A percentile compares a stretch with the other conserved stretches of the same genome.
Evolutionary conservation across 768 basidiomycete species (phyloP).

Genomic region (Suillus americanus): DNA sequence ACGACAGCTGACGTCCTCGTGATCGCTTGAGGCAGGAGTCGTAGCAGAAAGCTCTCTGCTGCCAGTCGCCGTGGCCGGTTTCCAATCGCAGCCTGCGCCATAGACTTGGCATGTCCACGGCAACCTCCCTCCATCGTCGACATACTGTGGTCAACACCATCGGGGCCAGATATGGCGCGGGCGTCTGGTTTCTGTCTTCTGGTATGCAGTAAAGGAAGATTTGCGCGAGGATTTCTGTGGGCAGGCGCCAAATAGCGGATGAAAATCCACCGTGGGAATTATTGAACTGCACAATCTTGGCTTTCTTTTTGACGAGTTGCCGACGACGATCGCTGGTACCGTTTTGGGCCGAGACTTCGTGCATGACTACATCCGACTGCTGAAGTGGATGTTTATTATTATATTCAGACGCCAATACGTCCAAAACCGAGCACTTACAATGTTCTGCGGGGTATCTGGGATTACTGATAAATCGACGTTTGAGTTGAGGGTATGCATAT

Average conservation of each 20-base stretch:
- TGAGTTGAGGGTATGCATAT: background rate
- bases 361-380: conserved; percentile 14
- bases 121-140: conserved; percentile 22
- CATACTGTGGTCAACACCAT: background rate
- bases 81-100: background rate
- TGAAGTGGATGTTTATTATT: background rate
- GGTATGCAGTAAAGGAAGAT: conserved; percentile 35
- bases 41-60: background rate
- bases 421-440: background rate
- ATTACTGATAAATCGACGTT: background rate
- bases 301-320: conserved; percentile 13
- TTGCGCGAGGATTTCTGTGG: conserved; percentile 46
- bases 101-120: conserved; percentile 11
- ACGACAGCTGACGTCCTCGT: background rate
- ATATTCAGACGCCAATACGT: background rate
- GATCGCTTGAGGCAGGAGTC: background rate
- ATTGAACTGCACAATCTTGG: background rate
- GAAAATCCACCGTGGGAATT: conserved; percentile 16
- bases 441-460: no score
- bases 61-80: background rate
- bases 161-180: conserved; percentile 11
- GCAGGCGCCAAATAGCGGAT: conserved; percentile 37
- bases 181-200: conserved; percentile 17
- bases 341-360: conserved; percentile 9
- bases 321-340: conserved; percentile 8